Evolutionary conservation across 768 basidiomycete species (phyloP).

Genomic region (Collybia mongolica): DNA sequence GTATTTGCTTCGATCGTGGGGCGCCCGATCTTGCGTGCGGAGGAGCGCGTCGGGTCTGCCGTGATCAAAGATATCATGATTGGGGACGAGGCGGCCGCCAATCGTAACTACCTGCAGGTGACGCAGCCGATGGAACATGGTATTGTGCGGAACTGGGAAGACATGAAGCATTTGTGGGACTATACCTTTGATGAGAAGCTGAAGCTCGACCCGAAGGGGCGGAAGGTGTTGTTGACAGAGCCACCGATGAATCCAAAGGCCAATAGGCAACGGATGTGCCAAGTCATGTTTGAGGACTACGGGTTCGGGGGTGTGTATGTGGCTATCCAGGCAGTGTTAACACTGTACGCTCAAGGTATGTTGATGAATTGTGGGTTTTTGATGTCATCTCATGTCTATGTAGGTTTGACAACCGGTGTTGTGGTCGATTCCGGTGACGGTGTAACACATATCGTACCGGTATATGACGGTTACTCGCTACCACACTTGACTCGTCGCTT

Average conservation of each 20-base stretch:
- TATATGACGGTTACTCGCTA: conserved; percentile 95
- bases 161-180: conserved; percentile 98
- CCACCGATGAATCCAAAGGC: conserved; percentile 98
- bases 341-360: conserved; percentile 96
- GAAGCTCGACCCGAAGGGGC: conserved; percentile 78
- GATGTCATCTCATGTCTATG: conserved; percentile 1
- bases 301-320: conserved; percentile 95
- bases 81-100: conserved; percentile 93
- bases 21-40: conserved; percentile 94
- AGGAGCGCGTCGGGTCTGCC: conserved; percentile 86
- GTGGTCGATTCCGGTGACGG: conserved; percentile 99
- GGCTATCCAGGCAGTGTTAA: conserved; percentile 97
- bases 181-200: conserved; percentile 98
- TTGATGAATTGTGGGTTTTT: neutral
- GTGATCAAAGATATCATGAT: conserved; percentile 98
- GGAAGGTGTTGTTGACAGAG: conserved; percentile 93
- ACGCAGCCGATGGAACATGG: conserved; percentile 99
- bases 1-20: conserved; percentile 98
- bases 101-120: conserved; percentile 93
- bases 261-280: conserved; percentile 91
- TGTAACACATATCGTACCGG: conserved; percentile 98
- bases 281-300: conserved; percentile 99
- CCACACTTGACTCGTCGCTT: conserved; percentile 93
- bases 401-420: conserved; percentile 96
- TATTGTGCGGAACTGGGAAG: conserved; percentile 98